A percentile compares a stretch with the other conserved stretches of the same genome.
Conservation (phyloP, 1,139 yeast species). For the Suhomyces kunorum region DNA sequence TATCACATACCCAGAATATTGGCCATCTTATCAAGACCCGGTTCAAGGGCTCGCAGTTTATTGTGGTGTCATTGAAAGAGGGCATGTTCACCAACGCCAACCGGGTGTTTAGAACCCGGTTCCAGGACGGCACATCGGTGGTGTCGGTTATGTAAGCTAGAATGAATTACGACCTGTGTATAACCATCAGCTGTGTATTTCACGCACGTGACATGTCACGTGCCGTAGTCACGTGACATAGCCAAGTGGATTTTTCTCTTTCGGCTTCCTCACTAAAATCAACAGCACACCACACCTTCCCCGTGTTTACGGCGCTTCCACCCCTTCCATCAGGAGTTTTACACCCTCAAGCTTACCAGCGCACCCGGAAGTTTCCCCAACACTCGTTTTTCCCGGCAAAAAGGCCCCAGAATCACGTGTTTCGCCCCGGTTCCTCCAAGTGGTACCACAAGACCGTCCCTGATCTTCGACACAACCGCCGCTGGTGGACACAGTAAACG, state of each 20-base stretch:
- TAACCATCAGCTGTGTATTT: no score
- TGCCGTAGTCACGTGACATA: no score
- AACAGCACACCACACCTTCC: neutral
- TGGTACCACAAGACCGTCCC: neutral
- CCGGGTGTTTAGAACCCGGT: conserved; percentile 86
- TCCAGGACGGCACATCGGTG: conserved; percentile 95
- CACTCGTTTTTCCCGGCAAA: neutral
- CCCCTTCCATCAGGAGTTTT: neutral
- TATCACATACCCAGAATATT: conserved; percentile 95
- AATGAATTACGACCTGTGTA: no score
- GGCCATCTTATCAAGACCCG: conserved; percentile 95
- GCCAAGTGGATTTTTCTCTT: neutral
- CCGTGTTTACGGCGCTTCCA: neutral
- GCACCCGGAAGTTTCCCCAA: neutral
- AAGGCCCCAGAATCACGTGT: neutral
- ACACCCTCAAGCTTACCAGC: neutral
- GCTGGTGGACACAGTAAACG: neutral
- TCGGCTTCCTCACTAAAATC: conserved; percentile 1
- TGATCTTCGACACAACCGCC: neutral
- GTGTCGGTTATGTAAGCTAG: conserved; percentile 57
- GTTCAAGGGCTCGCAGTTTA: conserved; percentile 93
- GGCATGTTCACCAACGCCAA: conserved; percentile 99
- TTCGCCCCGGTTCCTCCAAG: neutral
- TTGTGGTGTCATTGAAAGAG: conserved; percentile 93
- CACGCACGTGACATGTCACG: neutral